phyloP scores from a whole-genome alignment of 345 rosid genomes.

The Heritiera fomes region DNA sequence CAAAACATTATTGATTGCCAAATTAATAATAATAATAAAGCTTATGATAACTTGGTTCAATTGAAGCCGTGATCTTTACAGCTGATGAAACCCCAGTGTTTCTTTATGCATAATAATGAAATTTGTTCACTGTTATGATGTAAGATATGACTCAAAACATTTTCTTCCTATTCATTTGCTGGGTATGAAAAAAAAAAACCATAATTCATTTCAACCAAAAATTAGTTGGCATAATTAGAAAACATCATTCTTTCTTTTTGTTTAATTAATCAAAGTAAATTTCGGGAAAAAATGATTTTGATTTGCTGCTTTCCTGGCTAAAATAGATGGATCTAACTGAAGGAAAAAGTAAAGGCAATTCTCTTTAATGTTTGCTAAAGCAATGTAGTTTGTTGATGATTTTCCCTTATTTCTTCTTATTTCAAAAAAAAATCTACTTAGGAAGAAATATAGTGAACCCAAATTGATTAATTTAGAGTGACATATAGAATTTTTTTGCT shows the following conservation, averaged over 20 bases:
- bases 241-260: background rate
- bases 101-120: background rate
- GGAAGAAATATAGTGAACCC: too few relatives aligned
- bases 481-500: too few relatives aligned
- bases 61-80: background rate
- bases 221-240: background rate
- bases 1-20: background rate
- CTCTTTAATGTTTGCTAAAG: too few relatives aligned
- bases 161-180: background rate
- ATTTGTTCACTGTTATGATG: background rate
- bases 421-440: too few relatives aligned
- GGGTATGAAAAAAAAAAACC: background rate
- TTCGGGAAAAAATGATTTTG: too few relatives aligned
- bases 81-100: background rate
- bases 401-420: too few relatives aligned
- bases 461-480: too few relatives aligned
- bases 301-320: too few relatives aligned
- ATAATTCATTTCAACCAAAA: background rate
- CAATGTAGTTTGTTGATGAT: too few relatives aligned
- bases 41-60: background rate
- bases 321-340: too few relatives aligned
- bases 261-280: background rate
- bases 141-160: background rate
- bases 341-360: too few relatives aligned
- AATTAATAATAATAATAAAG: background rate